Evolutionary conservation across 164 flowering plant genomes (phyloP), one percentile per base, ranked within the genome.

Genomic region (Taxillus chinensis): DNA sequence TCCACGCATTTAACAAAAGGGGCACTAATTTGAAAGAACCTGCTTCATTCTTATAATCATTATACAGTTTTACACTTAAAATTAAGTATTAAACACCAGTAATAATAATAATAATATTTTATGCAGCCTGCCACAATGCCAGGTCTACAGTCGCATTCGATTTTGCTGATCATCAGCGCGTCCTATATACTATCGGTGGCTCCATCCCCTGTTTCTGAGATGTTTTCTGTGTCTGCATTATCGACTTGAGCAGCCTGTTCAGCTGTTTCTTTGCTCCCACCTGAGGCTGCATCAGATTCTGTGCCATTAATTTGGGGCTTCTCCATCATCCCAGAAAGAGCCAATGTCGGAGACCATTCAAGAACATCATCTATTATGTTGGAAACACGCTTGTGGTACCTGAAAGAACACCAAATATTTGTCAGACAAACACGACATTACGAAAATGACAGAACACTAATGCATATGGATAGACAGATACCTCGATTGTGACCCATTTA

Each of bases 311-410:
- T 71, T 7, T 71, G 83, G 68, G 78, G 87, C 73, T 86, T 86
- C 63, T 90, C 96, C 97, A 88, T 86, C 89, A 90, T 83, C 48
- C 90, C 96, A 0, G 98, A 90, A 66, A 92, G 68, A 49, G 98
- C 97, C 72, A 92, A 67, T 41, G 72, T 80, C 5, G 98, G 98
- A 15, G 84, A 77, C 98, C 98, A 92, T 70, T 92, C 97, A 15
- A 92, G 85, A 57, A 92, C 97, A 73, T 92, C 98, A 64, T 92
- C 98, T 50, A 92, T 92, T 38, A 92, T 92, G 74, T 92, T 92
- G 2, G 92, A 92, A 55, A 92, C 87, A 59, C 96, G 83, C 76
- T 82, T 90, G 63, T 92, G 98, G 59, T 92, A 92, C 86, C 98
- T 92, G 92, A 57, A 78, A 42, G 57, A 70, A 52, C 40, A 61